These are phyloP conservation scores for Phialemonium atrogriseum DNA, from an alignment of 2,329 filamentous ascomycete genomes.

Conservation along the genomic window DNA sequence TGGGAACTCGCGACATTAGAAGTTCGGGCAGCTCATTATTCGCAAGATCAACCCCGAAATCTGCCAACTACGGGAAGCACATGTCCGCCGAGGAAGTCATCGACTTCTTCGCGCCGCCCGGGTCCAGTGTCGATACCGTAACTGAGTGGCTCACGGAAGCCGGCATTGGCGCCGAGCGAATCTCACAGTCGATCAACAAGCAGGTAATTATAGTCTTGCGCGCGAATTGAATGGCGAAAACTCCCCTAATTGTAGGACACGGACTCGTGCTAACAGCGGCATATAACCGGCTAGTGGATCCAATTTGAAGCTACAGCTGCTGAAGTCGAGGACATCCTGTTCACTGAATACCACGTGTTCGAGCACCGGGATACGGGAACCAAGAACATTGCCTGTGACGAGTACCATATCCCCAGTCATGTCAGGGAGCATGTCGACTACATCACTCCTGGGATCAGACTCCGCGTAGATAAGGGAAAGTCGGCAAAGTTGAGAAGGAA, in stretches of 20 bases:
- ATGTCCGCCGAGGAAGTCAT: constrained; percentile 1
- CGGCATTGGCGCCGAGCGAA: constrained; percentile 1
- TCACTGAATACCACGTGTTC: constrained; percentile 30
- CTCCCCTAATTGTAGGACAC: no score
- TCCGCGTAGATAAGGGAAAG: constrained; percentile 18
- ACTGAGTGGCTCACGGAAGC: neutral
- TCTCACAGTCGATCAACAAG: constrained; percentile 2
- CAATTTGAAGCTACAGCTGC: constrained; percentile 30
- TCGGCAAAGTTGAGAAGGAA: constrained; percentile 6
- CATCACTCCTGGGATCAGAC: constrained; percentile 42
- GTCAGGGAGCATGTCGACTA: constrained; percentile 41
- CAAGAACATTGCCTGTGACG: constrained; percentile 27
- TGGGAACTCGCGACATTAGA: neutral
- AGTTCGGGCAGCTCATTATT: neutral
- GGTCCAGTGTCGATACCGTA: neutral
- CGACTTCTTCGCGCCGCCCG: constrained; percentile 1
- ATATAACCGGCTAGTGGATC: no score
- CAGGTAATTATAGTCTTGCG: no score
- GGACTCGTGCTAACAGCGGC: no score
- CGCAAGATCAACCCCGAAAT: constrained; percentile 1
- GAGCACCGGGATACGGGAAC: constrained; percentile 27
- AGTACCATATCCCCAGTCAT: constrained; percentile 38
- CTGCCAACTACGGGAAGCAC: constrained; percentile 2
- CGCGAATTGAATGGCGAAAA: no score
- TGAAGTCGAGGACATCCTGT: constrained; percentile 29